Evolutionary conservation across 352 stramenopile species (phyloP).

Genomic region (Aphanomyces euteiches): DNA sequence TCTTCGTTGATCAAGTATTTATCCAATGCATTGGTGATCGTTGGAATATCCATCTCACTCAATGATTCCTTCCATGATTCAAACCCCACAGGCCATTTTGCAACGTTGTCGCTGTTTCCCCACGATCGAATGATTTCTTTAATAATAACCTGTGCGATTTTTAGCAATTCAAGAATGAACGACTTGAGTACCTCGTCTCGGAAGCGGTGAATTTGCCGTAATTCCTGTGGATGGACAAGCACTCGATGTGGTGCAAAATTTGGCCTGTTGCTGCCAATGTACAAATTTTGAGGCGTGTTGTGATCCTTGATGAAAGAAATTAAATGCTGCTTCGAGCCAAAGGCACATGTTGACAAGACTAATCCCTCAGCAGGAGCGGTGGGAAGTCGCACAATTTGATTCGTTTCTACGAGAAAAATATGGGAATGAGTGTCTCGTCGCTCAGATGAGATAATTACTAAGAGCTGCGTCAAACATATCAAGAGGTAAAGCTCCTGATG

Average conservation of each 20-base stretch:
- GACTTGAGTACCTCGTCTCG: slow-evolving; percentile 41
- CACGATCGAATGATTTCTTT: slow-evolving; percentile 56
- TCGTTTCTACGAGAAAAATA: slow-evolving; percentile 47
- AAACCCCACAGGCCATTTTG: slow-evolving; percentile 61
- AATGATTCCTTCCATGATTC: slow-evolving; percentile 51
- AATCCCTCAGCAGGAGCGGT: slow-evolving; percentile 86
- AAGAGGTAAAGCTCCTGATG: slow-evolving; percentile 62
- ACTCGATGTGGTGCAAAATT: slow-evolving; percentile 51
- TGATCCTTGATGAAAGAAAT: slow-evolving; percentile 69
- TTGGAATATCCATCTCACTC: slow-evolving; percentile 42
- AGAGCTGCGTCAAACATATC: slow-evolving; percentile 68
- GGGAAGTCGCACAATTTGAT: slow-evolving; percentile 77
- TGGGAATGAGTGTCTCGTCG: slow-evolving; percentile 29
- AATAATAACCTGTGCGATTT: slow-evolving; percentile 50
- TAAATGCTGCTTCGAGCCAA: slow-evolving; percentile 72
- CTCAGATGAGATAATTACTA: slow-evolving; percentile 28
- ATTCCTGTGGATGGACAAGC: slow-evolving; percentile 49
- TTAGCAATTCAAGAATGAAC: neutral
- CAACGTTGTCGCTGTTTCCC: slow-evolving; percentile 45
- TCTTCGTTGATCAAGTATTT: slow-evolving; percentile 39
- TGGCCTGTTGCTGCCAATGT: slow-evolving; percentile 41
- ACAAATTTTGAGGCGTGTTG: slow-evolving; percentile 49
- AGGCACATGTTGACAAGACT: slow-evolving; percentile 75
- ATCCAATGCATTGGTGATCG: slow-evolving; percentile 41
- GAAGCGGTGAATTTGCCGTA: slow-evolving; percentile 56